phyloP scores from a whole-genome alignment of 352 stramenopile species.

The Pythium rhizo-oryzae region DNA sequence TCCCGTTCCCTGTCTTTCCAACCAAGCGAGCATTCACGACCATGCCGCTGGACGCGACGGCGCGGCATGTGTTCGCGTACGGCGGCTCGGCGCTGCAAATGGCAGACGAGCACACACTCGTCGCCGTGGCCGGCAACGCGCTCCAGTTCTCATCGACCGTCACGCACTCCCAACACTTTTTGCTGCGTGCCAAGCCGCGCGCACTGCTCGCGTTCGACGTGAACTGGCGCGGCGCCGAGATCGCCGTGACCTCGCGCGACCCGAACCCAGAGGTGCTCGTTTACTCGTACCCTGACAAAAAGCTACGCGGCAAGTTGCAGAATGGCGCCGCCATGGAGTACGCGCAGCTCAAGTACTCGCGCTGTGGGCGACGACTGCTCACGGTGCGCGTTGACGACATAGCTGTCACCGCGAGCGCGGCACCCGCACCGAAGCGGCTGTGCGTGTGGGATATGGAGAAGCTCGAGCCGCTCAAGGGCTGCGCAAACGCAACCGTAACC shows the following conservation, averaged over 20 bases:
- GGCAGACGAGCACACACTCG: slow-evolving; percentile 69
- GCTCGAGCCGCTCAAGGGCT: slow-evolving; percentile 52
- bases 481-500: slow-evolving; percentile 29
- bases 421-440: slow-evolving; percentile 21
- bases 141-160: slow-evolving; percentile 73
- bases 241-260: slow-evolving; percentile 60
- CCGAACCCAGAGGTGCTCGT: slow-evolving; percentile 57
- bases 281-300: slow-evolving; percentile 82
- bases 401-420: background rate
- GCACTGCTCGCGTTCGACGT: slow-evolving; percentile 66
- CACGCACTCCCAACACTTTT: slow-evolving; percentile 64
- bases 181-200: slow-evolving; percentile 54
- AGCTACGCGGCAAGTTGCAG: slow-evolving; percentile 56
- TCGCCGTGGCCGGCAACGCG: slow-evolving; percentile 59
- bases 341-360: slow-evolving; percentile 65
- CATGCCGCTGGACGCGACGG: slow-evolving; percentile 57
- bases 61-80: slow-evolving; percentile 72
- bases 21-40: slow-evolving; percentile 7
- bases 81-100: slow-evolving; percentile 55
- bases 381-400: slow-evolving; percentile 44
- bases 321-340: slow-evolving; percentile 56
- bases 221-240: slow-evolving; percentile 55
- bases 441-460: slow-evolving; percentile 73
- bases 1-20: background rate
- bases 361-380: slow-evolving; percentile 59